Conservation (phyloP, 768 basidiomycete species). For the Lactarius trivialis region DNA sequence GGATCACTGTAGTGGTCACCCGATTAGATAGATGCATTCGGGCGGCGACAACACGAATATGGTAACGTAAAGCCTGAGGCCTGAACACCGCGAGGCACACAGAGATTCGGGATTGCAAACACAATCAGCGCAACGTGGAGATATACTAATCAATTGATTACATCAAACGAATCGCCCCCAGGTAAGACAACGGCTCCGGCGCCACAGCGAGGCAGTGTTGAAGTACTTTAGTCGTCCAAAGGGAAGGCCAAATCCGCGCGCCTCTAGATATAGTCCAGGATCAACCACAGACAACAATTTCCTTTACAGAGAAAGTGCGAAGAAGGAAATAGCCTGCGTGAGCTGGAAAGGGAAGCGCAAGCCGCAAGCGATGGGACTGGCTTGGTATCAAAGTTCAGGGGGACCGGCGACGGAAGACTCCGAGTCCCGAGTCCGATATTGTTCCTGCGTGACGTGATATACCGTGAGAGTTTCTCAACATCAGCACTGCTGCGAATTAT, state of each 20-base stretch:
- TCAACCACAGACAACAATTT: neutral
- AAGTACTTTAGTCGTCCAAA: neutral
- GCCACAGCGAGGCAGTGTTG: neutral
- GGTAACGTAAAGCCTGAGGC: neutral
- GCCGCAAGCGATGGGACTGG: neutral
- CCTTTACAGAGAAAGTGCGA: neutral
- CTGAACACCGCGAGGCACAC: neutral
- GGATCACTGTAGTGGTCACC: neutral
- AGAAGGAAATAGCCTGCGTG: neutral
- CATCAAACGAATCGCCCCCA: conserved; percentile 3
- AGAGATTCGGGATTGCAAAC: neutral
- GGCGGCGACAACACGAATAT: conserved; percentile 2
- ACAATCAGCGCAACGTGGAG: neutral
- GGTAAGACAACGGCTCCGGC: conserved; percentile 3
- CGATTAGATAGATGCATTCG: conserved; percentile 3
- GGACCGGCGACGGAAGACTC: neutral
- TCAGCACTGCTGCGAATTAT: neutral
- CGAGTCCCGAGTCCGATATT: too few relatives aligned
- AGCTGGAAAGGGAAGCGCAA: neutral
- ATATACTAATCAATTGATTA: conserved; percentile 9
- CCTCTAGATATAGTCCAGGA: neutral
- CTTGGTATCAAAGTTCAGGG: neutral
- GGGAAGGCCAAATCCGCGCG: too few relatives aligned
- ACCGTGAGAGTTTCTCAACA: neutral
- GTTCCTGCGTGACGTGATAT: neutral